phyloP scores from a whole-genome alignment of 192 early-diverging fungal genomes.

The Kickxella alabastrina region DNA sequence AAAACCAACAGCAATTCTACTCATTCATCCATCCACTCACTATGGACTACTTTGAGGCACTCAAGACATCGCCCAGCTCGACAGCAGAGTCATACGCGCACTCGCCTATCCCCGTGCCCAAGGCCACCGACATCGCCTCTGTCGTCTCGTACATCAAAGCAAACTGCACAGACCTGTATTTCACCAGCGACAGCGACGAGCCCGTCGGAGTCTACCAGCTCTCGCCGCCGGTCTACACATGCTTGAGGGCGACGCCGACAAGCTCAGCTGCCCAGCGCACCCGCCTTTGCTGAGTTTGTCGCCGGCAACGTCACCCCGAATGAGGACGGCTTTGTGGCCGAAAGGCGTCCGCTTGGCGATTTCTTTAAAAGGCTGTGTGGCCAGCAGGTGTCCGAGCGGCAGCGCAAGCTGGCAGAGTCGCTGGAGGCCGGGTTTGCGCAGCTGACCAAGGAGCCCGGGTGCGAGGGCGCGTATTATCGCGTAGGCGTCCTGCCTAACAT shows the following conservation, averaged over 20 bases:
- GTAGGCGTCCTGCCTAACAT: constrained; percentile 39
- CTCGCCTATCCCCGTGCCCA: constrained; percentile 29
- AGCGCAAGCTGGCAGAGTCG: constrained; percentile 30
- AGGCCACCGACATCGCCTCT: constrained; percentile 15
- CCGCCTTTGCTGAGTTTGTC: constrained; percentile 40
- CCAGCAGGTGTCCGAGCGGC: constrained; percentile 36
- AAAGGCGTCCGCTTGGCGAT: constrained; percentile 14
- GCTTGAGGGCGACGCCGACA: constrained; percentile 30
- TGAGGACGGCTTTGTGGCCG: constrained; percentile 38
- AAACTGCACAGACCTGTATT: constrained; percentile 45
- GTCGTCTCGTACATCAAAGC: constrained; percentile 37
- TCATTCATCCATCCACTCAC: neutral
- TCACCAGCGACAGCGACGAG: constrained; percentile 49
- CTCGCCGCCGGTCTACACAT: constrained; percentile 14
- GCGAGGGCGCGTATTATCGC: constrained; percentile 32
- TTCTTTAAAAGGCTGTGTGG: constrained; percentile 29
- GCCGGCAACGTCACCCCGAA: constrained; percentile 15
- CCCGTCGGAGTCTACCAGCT: constrained; percentile 50
- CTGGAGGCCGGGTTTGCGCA: constrained; percentile 19
- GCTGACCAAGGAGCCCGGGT: constrained; percentile 14
- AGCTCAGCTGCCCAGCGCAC: constrained; percentile 32
- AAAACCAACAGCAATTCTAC: too few species aligned
- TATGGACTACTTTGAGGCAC: constrained; percentile 51
- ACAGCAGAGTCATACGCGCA: constrained; percentile 19
- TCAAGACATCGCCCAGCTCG: constrained; percentile 26